Conservation (phyloP, 2,329 filamentous ascomycete species). For the Capronia epimyces region DNA sequence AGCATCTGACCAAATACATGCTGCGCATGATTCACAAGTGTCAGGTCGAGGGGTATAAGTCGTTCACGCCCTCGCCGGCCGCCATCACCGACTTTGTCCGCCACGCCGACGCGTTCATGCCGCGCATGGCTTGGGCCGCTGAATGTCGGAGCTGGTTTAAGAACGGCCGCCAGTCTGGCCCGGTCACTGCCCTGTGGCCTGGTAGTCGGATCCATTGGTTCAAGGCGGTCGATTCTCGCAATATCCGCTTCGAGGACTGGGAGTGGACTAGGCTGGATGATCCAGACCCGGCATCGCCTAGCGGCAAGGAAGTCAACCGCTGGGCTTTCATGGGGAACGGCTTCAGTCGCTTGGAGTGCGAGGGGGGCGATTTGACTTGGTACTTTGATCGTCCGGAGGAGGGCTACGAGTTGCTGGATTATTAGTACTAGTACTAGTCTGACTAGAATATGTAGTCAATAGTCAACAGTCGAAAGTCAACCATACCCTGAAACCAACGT, state of each 20-base stretch:
- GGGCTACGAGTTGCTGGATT: not conserved
- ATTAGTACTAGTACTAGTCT: not conserved
- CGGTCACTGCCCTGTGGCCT: conserved; percentile 12
- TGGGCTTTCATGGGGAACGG: not conserved
- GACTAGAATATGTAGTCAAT: no score
- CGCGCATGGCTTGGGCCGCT: conserved; percentile 29
- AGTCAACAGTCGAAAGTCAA: no score
- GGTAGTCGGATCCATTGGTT: conserved; percentile 30
- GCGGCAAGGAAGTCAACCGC: not conserved
- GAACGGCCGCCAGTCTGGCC: conserved; percentile 28
- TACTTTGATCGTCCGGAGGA: not conserved
- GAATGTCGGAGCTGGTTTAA: conserved; percentile 43
- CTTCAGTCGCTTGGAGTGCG: not conserved
- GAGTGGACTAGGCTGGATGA: not conserved
- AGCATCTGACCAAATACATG: conserved; percentile 27
- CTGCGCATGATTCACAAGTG: conserved; percentile 29
- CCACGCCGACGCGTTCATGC: conserved; percentile 38
- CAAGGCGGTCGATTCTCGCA: conserved; percentile 22
- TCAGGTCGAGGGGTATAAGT: conserved; percentile 19
- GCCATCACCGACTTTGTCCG: conserved; percentile 33
- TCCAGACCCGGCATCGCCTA: not conserved
- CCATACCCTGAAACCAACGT: no score
- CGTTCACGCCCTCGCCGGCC: conserved; percentile 23
- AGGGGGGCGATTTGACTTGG: not conserved
- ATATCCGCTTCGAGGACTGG: conserved; percentile 30